Evolutionary conservation across 2,329 filamentous ascomycete species (phyloP).

Genomic region (Aspergillus brasiliensis): DNA sequence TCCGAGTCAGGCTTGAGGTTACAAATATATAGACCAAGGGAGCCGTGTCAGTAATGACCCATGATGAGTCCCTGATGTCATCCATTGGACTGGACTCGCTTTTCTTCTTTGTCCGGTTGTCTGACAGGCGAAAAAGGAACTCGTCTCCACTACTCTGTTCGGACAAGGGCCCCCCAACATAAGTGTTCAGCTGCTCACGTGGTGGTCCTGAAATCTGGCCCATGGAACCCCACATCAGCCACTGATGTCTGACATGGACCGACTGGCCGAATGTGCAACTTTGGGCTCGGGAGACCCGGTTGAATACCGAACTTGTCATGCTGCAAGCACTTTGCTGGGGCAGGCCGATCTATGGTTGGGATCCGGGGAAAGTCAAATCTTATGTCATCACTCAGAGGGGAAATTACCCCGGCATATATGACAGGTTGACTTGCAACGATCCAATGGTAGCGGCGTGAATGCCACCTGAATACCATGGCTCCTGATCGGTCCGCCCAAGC

Average conservation of each 20-base stretch:
- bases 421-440: not conserved
- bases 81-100: not conserved
- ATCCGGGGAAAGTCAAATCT: slow-evolving; percentile 7
- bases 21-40: not conserved
- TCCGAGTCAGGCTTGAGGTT: too few relatives aligned
- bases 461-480: not conserved
- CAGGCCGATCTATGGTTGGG: not conserved
- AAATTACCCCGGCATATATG: slow-evolving; percentile 1
- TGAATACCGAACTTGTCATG: not conserved
- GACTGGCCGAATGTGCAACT: not conserved
- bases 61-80: slow-evolving; percentile 6
- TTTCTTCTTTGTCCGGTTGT: not conserved
- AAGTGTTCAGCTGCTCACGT: not conserved
- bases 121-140: not conserved
- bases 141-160: not conserved
- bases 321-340: not conserved
- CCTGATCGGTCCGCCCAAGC: not conserved
- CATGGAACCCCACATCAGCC: not conserved
- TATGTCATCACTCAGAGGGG: slow-evolving; percentile 9
- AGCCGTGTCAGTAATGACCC: not conserved
- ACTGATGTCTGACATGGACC: not conserved
- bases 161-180: not conserved
- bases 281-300: not conserved
- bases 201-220: not conserved
- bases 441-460: not conserved